Evolutionary conservation across 768 basidiomycete species (phyloP).

Genomic region (Phallus indusiatus): DNA sequence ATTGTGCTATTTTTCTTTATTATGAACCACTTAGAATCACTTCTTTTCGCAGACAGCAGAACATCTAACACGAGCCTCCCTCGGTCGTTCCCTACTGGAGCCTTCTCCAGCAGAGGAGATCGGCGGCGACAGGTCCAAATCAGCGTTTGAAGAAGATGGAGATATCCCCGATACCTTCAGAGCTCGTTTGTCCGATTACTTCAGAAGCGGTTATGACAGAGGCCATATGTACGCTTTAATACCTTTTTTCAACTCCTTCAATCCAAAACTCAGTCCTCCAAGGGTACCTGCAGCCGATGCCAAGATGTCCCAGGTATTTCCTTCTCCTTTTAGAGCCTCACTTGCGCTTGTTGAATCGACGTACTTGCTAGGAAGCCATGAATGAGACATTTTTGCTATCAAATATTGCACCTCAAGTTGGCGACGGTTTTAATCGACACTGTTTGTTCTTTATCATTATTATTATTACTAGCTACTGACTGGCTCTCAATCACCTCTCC

Average conservation of each 20-base stretch:
- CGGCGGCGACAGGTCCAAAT: constrained; percentile 61
- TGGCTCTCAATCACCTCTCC: not conserved
- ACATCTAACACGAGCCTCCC: constrained; percentile 74
- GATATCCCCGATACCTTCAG: constrained; percentile 69
- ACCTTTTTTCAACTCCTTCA: not conserved
- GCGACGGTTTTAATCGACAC: constrained; percentile 94
- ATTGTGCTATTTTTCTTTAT: not conserved
- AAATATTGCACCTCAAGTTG: constrained; percentile 98
- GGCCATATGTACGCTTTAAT: constrained; percentile 77
- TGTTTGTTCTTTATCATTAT: constrained; percentile 42
- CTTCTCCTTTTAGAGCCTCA: not conserved
- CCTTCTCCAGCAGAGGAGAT: constrained; percentile 28
- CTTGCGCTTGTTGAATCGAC: constrained; percentile 1
- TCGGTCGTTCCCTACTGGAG: constrained; percentile 39
- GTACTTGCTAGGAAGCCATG: constrained; percentile 63
- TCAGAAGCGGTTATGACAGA: constrained; percentile 87
- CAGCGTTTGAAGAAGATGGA: constrained; percentile 76
- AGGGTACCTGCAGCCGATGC: constrained; percentile 98
- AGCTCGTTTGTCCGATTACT: constrained; percentile 81
- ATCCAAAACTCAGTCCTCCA: not conserved
- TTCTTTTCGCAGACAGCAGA: constrained; percentile 68
- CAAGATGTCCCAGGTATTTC: constrained; percentile 66
- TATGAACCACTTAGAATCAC: not conserved
- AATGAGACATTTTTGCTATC: constrained; percentile 90
- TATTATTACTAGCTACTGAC: not conserved